Evolutionary conservation across 73 alveolate species (phyloP).

Genomic region (Paramecium pentaurelia): DNA sequence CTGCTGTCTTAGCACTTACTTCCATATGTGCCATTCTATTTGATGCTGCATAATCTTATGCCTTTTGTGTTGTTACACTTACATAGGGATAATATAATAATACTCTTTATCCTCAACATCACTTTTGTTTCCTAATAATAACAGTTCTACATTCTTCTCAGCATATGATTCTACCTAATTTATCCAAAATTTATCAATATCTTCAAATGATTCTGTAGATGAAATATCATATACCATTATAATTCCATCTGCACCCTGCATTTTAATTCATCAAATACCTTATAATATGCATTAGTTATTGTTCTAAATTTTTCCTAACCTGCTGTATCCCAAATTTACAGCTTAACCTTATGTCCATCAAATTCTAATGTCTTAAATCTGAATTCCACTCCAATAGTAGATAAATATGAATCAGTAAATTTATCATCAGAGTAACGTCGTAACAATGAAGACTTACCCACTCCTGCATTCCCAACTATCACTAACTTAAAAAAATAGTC

Average conservation of each 20-base stretch:
- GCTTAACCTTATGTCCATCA: slow-evolving; percentile 69
- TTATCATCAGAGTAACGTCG: slow-evolving; percentile 72
- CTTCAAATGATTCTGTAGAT: slow-evolving; percentile 15
- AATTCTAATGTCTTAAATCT: slow-evolving; percentile 68
- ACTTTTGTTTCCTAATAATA: slow-evolving; percentile 54
- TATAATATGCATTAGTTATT: slow-evolving; percentile 69
- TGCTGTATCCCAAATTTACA: slow-evolving; percentile 80
- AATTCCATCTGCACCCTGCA: slow-evolving; percentile 74
- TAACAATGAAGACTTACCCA: slow-evolving; percentile 71
- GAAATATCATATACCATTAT: slow-evolving; percentile 69
- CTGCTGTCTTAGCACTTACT: slow-evolving; percentile 54
- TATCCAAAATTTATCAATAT: slow-evolving; percentile 59
- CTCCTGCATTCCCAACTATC: slow-evolving; percentile 73
- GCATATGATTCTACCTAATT: slow-evolving; percentile 56
- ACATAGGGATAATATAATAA: background rate
- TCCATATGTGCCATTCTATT: slow-evolving; percentile 50
- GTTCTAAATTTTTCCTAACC: slow-evolving; percentile 77
- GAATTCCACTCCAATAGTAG: slow-evolving; percentile 77
- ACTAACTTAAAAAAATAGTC: slow-evolving; percentile 69
- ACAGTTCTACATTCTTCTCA: slow-evolving; percentile 60
- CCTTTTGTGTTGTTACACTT: slow-evolving; percentile 31
- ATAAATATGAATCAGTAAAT: slow-evolving; percentile 66
- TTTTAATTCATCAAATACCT: background rate
- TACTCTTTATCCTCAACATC: slow-evolving; percentile 47
- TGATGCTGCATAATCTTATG: slow-evolving; percentile 50